Evolutionary conservation across 1,139 yeast species (phyloP), one percentile per base, ranked within the genome.

Genomic region (Kodamaea arcana): DNA sequence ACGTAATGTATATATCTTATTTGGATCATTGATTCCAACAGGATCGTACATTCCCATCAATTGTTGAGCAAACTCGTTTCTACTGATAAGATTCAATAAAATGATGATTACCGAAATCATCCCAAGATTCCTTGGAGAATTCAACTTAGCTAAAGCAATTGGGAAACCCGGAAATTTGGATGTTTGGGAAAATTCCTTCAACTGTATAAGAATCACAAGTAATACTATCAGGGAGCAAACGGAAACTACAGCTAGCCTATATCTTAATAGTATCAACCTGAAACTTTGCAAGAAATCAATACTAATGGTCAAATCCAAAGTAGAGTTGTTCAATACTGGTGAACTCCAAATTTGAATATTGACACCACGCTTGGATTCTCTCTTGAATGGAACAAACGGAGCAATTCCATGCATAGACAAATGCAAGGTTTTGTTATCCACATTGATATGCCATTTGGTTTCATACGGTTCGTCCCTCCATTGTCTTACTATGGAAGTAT

Each of bases 401-500:
- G 94, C 81, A 20, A 80, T 70, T n/a, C 86, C 85, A 52, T 85
- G 94, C 51, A 80, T 65, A 12, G 70, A 64, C 30, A 77, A 51
- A 46, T 63, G 58, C 25, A 70, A 46, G 27, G 56, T 45, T 45
- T 53, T 28, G 15, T 41, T 36, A 4, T 61, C 56, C 2, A 76
- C 47, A 35, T 78, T 67, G 5, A 80, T 56, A 47, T 79, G 83
- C 85, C 92, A 86, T 56, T 86, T 87, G 0, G 85, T 72, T 54
- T 88, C 96, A 46, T 63, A 72, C 3, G 85, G 85, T 27, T 77
- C 79, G n/a, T 68, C 63, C 3, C 78, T 64, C 60, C 75, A 72
- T 55, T 87, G 95, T 36, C 87, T 69, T 3, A 84, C 56, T 25
- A 86, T 65, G 0, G 94, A 83, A n/a, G 72, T 58, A 46, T 80